Evolutionary conservation across 2,329 filamentous ascomycete species (phyloP), one percentile per base, ranked within the genome.

Genomic region (Fusarium fujikuroi): DNA sequence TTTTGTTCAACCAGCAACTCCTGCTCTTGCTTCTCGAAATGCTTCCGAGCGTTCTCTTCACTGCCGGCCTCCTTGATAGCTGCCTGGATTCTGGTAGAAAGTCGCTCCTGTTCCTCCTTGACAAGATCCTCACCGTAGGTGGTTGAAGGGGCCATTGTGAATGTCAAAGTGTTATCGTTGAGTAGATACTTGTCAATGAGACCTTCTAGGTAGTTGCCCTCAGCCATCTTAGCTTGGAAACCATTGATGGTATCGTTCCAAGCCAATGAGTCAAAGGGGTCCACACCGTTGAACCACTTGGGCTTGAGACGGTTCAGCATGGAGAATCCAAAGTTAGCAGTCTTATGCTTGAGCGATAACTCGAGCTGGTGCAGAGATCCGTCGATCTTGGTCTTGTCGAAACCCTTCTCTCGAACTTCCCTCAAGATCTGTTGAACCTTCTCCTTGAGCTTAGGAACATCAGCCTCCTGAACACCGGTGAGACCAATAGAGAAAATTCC

Each of bases 331-430:
- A 99, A 99, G 78, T 93, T 95, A 61, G 96, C 94, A 2, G 95
- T 98, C 86, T 98, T 98, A 84, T 99, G 95, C 84, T 98, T 98
- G 54, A 98, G 84, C 1, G 92, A 89, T n/a, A 99, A 87, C 80
- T 99, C 96, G 8, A 98, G 84, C 81, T 98, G 95, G 81, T 99
- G 96, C 60, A 99, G 87, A 72, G 97, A 93, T 6, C 96, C 96
- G 72, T 97, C 94, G 66, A 99, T 94, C 82, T 99, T 99, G 76
- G 92, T 90, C 77, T 92, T 88, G 66, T 96, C 95, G 76, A 99
- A 97, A 1, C 96, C 95, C 67, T 92, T 93, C 32, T 91, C 84
- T 23, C 91, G 88, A 11, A 90, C 90, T 50, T 94, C 90, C 32
- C 86, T 85, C 61, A 98, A 86, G 7, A 95, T 93, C 36, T 89